Evolutionary conservation across 129 eudicot species (phyloP), one percentile per base, ranked within the genome.

Genomic region (Ambrosia artemisiifolia): DNA sequence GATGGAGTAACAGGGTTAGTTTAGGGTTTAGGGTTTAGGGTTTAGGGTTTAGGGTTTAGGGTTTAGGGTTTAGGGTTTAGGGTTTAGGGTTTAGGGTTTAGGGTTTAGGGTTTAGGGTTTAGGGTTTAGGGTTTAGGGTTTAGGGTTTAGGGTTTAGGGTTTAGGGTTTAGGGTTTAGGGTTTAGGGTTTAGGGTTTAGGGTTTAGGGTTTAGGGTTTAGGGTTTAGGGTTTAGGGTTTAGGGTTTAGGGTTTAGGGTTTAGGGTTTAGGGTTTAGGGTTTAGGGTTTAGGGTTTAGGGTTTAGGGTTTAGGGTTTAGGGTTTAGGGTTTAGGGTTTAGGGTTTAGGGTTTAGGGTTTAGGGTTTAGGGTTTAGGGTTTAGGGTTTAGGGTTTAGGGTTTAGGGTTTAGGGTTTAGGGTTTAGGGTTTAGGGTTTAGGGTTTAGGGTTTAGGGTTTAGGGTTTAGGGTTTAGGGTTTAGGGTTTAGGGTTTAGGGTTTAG

Each of bases 341-440:
- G 38, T 11, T 67, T 67, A 6, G 57, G 72, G 72, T 19, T 17
- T 65, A 36, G 54, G 71, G 42, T 65, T 65, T 34, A 2, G 4
- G 69, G 69, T 49, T 36, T 63, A 17, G 36, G 36, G 36, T 34
- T 34, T 2, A 36, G 71, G 71, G 42, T 42, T 17, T 9, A 55
- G 55, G 71, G 54, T 65, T 65, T 42, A 19, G 53, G 55, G 32
- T 63, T 63, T 63, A 36, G 55, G 55, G 55, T 49, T 49, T 63
- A 63, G 69, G 69, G 69, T 49, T n/a, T 63, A 28, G 33, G 69
- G 69, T 40, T 63, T 63, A 63, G 69, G 43, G 69, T 63, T 63
- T 63, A 63, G 50, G 69, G 69, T 36, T 63, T 63, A 63, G 50
- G 69, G 69, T 63, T 63, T 63, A 63, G 69, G 69, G 69, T 36